Evolutionary conservation across 2,329 filamentous ascomycete species (phyloP).

Genomic region (Sclerotinia sclerotiorum): DNA sequence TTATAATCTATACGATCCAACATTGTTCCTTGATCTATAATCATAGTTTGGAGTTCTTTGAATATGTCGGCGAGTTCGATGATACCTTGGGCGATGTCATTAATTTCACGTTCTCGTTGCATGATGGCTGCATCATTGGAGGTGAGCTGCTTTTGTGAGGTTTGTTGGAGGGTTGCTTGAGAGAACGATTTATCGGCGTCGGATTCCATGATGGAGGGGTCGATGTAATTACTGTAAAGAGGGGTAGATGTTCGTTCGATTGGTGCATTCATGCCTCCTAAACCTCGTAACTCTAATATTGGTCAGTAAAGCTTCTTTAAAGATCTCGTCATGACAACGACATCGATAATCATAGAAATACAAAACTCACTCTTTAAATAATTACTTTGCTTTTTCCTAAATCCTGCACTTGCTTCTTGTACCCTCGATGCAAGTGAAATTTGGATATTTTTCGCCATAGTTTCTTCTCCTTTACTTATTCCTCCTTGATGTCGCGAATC

Average conservation of each 20-base stretch:
- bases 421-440: conserved; percentile 84
- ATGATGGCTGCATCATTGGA: conserved; percentile 82
- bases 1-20: conserved; percentile 97
- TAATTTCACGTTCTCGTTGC: conserved; percentile 94
- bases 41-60: conserved; percentile 93
- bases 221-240: conserved; percentile 59
- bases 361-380: conserved; percentile 79
- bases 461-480: conserved; percentile 81
- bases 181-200: conserved; percentile 92
- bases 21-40: conserved; percentile 88
- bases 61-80: conserved; percentile 97
- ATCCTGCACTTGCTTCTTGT: conserved; percentile 86
- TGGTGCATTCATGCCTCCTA: conserved; percentile 60
- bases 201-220: conserved; percentile 88
- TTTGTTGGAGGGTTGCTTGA: conserved; percentile 82
- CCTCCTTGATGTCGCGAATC: conserved; percentile 72
- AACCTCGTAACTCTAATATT: conserved; percentile 66
- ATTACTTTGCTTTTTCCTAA: conserved; percentile 95
- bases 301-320: conserved; percentile 27
- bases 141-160: conserved; percentile 61
- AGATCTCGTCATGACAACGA: neutral
- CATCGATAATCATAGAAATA: neutral
- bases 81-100: conserved; percentile 96
- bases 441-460: conserved; percentile 95
- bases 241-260: conserved; percentile 57